Conservation (phyloP, 2,329 filamentous ascomycete genomes). For the Colletotrichum euphorbiae region DNA sequence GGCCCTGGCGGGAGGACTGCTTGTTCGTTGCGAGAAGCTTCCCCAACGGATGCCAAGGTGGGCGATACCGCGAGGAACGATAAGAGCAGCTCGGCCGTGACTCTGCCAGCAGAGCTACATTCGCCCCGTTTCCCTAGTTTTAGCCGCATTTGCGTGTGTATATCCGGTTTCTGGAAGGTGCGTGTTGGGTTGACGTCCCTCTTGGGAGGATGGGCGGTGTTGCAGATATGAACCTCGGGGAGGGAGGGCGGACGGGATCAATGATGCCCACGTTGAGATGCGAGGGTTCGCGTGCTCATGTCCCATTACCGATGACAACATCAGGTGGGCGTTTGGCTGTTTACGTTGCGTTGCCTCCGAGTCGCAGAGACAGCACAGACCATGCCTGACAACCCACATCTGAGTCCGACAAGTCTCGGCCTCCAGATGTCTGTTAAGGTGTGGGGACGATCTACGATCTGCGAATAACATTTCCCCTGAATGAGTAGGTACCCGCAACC, state of each 20-base stretch:
- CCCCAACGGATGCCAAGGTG: conserved; percentile 52
- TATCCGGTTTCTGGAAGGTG: background rate
- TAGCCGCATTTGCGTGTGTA: conserved; percentile 22
- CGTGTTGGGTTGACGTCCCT: background rate
- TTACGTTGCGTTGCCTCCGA: conserved; percentile 37
- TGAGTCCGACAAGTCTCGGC: conserved; percentile 12
- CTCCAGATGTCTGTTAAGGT: conserved; percentile 14
- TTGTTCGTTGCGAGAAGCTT: conserved; percentile 51
- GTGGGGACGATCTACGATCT: too few species aligned
- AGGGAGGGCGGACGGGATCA: conserved; percentile 16
- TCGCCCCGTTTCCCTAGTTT: conserved; percentile 18
- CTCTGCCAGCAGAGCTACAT: conserved; percentile 70
- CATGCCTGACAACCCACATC: conserved; percentile 18
- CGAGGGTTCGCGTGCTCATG: conserved; percentile 21
- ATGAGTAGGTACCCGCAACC: conserved; percentile 14
- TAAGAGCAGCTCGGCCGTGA: conserved; percentile 72
- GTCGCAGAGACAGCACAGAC: conserved; percentile 34
- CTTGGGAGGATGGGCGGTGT: background rate
- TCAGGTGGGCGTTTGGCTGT: conserved; percentile 37
- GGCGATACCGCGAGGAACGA: conserved; percentile 73
- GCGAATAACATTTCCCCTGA: conserved; percentile 3
- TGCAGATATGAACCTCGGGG: background rate
- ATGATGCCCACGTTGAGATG: conserved; percentile 37
- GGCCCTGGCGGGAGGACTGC: conserved; percentile 55
- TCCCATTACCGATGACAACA: conserved; percentile 34